Base-by-base conservation (phyloP, 345 rosid species). In the Arabidopsis suecica region DNA sequence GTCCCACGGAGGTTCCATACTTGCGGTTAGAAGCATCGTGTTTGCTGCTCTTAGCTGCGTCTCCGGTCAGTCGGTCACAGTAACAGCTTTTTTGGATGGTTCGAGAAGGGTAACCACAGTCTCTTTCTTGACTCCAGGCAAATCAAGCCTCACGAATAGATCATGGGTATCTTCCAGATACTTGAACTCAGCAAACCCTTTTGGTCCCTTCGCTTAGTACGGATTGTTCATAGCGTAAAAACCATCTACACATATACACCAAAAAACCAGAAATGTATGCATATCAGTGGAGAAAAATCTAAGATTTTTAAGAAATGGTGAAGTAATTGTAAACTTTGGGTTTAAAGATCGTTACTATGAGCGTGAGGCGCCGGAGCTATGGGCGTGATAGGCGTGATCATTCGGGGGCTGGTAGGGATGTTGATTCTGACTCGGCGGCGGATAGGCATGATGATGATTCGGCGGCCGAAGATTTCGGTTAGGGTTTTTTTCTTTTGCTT, bases 171-270 rank as follows among this genome's bases (percentile, higher is more conserved):
- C 65, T 32, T 42, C n/a, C 44, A 45, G 20, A 6, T 25, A 38
- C 65, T 30, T 55, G 8, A 69, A 69, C 62, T 53, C 73, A 1
- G 40, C 38, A n/a, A 69, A 69, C 41, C 73, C 73, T 69, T 25
- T 69, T 16, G 61, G 49, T 51, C 73, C 73, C 16, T 12, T 69
- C 73, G 28, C 5, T n/a, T 55, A 54, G 23, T 53, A 68, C 7
- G 59, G 73, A 18, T 68, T 68, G 73, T 69, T 69, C 9, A 30
- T 40, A 4, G 73, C 63, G 25, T 69, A 69, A 28, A 6, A 69
- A 22, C 40, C 63, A 12, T 53, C 63, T 69, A 16, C 34, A 6
- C 5, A 56, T 5, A 13, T n/a, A 42, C 6, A 42, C 16, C 13
- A 3, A 28, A n/a, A 12, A 49, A 3, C 5, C 0, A 47, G 9